These are phyloP conservation scores for Durusdinium trenchii DNA, from an alignment of 73 alveolate genomes.

Conservation along the genomic window DNA sequence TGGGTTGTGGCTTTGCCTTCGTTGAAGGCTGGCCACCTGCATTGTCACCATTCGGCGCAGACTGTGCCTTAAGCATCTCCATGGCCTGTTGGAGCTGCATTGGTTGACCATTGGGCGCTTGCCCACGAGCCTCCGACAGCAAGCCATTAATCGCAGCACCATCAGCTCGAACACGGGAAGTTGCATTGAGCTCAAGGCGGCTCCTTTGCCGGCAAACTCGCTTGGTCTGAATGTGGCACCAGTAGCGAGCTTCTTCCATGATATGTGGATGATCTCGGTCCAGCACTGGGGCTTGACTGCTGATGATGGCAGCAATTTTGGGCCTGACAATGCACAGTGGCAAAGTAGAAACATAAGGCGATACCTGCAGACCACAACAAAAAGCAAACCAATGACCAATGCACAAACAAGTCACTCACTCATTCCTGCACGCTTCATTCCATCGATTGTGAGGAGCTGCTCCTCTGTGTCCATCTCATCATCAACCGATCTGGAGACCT, in stretches of 20 bases:
- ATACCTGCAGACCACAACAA: too few relatives aligned
- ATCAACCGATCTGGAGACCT: neutral
- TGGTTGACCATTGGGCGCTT: neutral
- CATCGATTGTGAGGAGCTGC: neutral
- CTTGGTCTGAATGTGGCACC: neutral
- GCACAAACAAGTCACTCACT: neutral
- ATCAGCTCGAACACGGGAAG: neutral
- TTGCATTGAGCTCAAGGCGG: neutral
- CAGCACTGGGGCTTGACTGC: neutral
- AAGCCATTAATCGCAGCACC: neutral
- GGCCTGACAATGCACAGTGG: neutral
- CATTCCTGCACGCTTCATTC: neutral
- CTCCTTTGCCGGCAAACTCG: neutral
- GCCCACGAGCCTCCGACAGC: neutral
- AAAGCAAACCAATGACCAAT: too few relatives aligned
- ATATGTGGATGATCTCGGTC: conserved; percentile 13
- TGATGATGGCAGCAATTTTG: neutral
- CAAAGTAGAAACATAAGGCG: neutral
- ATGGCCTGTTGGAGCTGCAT: neutral
- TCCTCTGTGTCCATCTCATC: neutral
- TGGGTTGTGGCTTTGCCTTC: neutral
- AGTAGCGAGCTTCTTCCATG: conserved; percentile 11
- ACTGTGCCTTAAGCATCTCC: neutral
- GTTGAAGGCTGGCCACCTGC: neutral
- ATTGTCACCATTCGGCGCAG: neutral